Evolutionary conservation across 768 basidiomycete species (phyloP), one percentile per base, ranked within the genome.

Genomic region (Russula abietina): DNA sequence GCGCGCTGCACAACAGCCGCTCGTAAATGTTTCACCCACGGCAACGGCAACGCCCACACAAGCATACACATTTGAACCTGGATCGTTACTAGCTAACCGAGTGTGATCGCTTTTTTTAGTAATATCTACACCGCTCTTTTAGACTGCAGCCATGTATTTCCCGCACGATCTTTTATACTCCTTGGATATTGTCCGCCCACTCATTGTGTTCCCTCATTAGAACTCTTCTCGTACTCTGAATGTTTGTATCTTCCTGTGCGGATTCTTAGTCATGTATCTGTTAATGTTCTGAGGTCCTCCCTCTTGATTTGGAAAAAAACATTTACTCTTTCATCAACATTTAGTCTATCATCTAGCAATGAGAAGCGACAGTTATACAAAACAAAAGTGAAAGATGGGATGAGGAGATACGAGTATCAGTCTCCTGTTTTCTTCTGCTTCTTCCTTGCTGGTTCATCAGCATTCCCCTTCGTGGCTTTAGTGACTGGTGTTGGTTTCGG

Each of bases 401-500:
- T 48, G 45, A 36, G 39, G 24, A 41, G 26, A 14, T 22, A 43
- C 22, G 10, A 57, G 32, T 52, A 16, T 69, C 67, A 74, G 68
- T 77, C 83, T 24, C 73, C 71, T 6, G 78, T 69, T 38, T 79
- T 86, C 77, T 89, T 91, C 61, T 75, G 73, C 73, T 92, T 92
- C 77, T 92, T 92, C 76, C 86, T 89, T 3, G 81, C 84, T 14
- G 86, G 89, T 59, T 77, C 79, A 17, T 77, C 77, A 41, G 77
- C 77, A 14, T 73, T 77, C 3, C 70, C 71, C 64, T 77, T 77
- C 22, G 61, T 12, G 62, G 76, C 69, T 70, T 84, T 80, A 6
- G 74, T 67, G 61, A 74, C 75, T 12, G 79, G 68, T 64, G 78
- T 81, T 0, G 78, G 73, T 65, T 80, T 80, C 3, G 81, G 75